Evolutionary conservation across 139 green algal genomes (phyloP).

Genomic region (Volvox reticuliferus): DNA sequence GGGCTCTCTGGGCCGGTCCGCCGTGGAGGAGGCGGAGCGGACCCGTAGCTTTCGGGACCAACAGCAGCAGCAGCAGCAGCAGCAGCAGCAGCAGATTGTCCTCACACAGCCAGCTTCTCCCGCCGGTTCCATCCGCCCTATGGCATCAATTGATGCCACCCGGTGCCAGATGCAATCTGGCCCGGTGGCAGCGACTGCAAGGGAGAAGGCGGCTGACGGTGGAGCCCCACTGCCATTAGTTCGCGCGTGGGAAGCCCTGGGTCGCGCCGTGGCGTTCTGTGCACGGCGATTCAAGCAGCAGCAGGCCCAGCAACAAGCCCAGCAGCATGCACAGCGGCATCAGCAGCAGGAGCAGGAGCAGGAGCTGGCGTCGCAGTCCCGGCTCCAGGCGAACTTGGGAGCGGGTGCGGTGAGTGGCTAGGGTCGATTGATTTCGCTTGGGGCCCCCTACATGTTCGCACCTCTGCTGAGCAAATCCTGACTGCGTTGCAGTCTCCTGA

Average conservation of each 20-base stretch:
- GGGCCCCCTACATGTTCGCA: too few relatives aligned
- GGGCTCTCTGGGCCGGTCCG: slow-evolving; percentile 7
- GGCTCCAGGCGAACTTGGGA: neutral
- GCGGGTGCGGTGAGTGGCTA: too few relatives aligned
- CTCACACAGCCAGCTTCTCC: too few relatives aligned
- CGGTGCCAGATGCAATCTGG: neutral
- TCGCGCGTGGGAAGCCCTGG: slow-evolving; percentile 19
- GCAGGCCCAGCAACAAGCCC: neutral
- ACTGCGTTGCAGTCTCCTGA: too few relatives aligned
- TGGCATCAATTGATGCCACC: neutral
- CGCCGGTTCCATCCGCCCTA: neutral
- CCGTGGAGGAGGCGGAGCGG: slow-evolving; percentile 6
- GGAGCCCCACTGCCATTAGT: neutral
- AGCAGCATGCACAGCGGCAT: neutral
- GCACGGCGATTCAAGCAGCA: slow-evolving; percentile 19
- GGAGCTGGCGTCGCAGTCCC: neutral
- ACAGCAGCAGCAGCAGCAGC: neutral
- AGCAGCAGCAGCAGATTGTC: too few relatives aligned
- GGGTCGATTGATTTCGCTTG: too few relatives aligned
- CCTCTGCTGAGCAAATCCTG: too few relatives aligned
- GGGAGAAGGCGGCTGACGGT: neutral
- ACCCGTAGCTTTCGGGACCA: neutral
- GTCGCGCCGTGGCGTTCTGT: slow-evolving; percentile 16
- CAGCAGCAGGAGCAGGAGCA: neutral
- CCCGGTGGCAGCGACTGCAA: neutral